phyloP scores from a whole-genome alignment of 108 stramenopile genomes.

The Discostella stelligeroides region DNA sequence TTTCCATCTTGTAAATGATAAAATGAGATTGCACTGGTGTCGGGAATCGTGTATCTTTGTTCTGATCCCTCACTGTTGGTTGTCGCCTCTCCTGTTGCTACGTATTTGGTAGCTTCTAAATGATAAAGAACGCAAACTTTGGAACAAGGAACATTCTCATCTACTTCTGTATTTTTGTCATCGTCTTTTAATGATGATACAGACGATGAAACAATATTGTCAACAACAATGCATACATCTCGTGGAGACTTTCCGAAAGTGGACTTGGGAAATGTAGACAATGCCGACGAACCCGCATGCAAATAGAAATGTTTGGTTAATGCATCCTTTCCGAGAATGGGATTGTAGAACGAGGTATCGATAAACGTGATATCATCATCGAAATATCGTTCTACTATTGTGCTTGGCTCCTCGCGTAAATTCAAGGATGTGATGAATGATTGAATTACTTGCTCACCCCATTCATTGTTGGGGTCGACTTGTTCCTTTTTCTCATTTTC shows the following conservation, averaged over 20 bases:
- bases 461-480: neutral
- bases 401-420: constrained; percentile 2
- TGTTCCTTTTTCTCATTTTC: too few relatives aligned
- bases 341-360: constrained; percentile 42
- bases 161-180: neutral
- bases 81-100: constrained; percentile 14
- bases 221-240: constrained; percentile 26
- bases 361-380: constrained; percentile 23
- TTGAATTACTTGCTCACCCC: constrained; percentile 21
- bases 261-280: neutral
- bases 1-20: constrained; percentile 25
- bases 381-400: constrained; percentile 21
- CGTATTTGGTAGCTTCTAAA: constrained; percentile 11
- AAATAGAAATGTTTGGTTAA: constrained; percentile 29
- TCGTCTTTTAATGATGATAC: neutral
- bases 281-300: constrained; percentile 27
- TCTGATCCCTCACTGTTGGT: neutral
- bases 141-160: neutral
- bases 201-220: constrained; percentile 25
- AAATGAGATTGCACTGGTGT: constrained; percentile 28
- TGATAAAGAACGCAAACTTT: constrained; percentile 54
- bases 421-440: constrained; percentile 38
- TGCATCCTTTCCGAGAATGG: constrained; percentile 31
- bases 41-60: neutral
- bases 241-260: neutral